These are phyloP conservation scores for Crithidia sp. DNA, from an alignment of 208 protist genomes.

Conservation along the genomic window DNA sequence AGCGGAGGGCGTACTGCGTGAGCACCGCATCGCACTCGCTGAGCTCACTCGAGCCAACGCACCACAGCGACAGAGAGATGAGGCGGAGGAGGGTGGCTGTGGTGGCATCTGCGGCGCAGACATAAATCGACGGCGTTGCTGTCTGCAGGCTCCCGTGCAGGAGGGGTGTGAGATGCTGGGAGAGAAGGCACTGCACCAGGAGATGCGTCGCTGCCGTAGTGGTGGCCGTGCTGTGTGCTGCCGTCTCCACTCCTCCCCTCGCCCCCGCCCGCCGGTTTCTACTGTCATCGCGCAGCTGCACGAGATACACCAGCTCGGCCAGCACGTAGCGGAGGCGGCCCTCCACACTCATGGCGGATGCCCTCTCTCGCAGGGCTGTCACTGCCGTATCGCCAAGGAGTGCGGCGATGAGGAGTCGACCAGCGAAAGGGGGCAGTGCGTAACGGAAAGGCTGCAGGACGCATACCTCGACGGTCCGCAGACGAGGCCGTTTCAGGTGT, in stretches of 20 bases:
- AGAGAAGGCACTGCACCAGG: constrained; percentile 3
- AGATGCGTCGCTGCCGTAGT: neutral
- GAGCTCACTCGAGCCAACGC: neutral
- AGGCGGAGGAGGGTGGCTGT: constrained; percentile 9
- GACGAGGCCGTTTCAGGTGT: neutral
- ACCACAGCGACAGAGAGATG: constrained; percentile 21
- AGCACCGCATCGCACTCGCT: constrained; percentile 17
- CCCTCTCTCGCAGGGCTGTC: neutral
- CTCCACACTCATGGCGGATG: neutral
- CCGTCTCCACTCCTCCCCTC: neutral
- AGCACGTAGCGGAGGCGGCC: constrained; percentile 8
- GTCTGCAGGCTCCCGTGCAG: neutral
- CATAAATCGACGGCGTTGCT: neutral
- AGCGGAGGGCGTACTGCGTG: constrained; percentile 26
- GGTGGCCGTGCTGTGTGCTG: no score
- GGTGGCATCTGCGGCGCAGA: neutral
- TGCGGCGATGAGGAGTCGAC: neutral
- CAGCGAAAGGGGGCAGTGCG: neutral
- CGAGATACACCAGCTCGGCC: neutral
- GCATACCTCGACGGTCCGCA: neutral
- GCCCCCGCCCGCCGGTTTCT: neutral
- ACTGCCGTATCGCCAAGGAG: neutral
- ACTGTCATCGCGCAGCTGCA: neutral
- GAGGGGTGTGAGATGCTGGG: neutral
- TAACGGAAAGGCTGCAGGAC: neutral